Evolutionary conservation across 192 early-diverging fungal genomes (phyloP), one percentile per base, ranked within the genome.

Genomic region (Radiomyces spectabilis): DNA sequence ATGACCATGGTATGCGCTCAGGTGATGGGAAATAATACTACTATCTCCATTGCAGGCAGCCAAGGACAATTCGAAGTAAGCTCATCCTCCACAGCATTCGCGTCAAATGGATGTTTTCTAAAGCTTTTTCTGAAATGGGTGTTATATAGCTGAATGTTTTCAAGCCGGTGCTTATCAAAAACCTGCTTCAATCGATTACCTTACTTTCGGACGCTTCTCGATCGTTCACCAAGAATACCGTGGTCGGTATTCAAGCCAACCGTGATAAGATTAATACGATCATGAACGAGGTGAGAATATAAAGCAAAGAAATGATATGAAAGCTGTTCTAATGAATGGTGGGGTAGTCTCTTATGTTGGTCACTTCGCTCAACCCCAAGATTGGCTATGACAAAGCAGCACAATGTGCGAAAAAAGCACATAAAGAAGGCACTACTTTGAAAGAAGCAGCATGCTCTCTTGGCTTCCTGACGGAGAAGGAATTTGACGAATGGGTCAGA

Each of bases 1-100:
- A 79, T 99, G 82, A 99, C 96, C 22, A 99, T 99, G 96, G 89
- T 97, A 24, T 94, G 92, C 65, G 85, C 92, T 24, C 96, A 99
- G 66, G 91, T 99, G 37, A 93, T 99, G 78, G 96, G 96, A 57
- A 99, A 99, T 86, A 80, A 97, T 76, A 88, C 87, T 18, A 83
- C 95, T 25, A 81, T 98, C 51, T 77, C 89, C 10, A 66, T 95
- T 57, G 87, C 89, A 41, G 94, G 93, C 1, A 83, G 89, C 39
- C 89, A 97, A 70, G 94, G 95, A 26, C 94, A 97, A 73, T 95
- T 95, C 76, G 92, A 98, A 71, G 75, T 87, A 57, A 42, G 53
- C n/a, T n/a, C n/a, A n/a, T n/a, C n/a, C n/a, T n/a, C n/a, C n/a
- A n/a, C n/a, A n/a, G n/a, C n/a, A n/a, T n/a, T n/a, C n/a, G n/a